Evolutionary conservation across 768 basidiomycete genomes (phyloP), one percentile per base, ranked within the genome.

Genomic region (Suillus luteus): DNA sequence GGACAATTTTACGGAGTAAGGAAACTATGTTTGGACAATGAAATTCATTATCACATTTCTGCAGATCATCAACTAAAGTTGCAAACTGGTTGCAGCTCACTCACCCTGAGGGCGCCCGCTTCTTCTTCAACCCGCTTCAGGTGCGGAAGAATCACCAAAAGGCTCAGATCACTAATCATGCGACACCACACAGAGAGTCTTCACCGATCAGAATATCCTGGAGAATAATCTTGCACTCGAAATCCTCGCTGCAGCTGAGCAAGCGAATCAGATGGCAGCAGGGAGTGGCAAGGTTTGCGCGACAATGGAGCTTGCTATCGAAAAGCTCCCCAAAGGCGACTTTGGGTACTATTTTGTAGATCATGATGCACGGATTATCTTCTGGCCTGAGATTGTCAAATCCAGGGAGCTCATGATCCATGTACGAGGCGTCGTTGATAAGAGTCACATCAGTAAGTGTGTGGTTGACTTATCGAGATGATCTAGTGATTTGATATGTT

Each of bases 71-170:
- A 17, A 58, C 7, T 5, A 9, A 6, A 5, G 17, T 24, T 19
- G 12, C 24, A 2, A 27, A 40, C 38, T 58, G 55, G 55, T 58
- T 40, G 24, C 55, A 40, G 24, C 37, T 58, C 38, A 71, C 74
- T 7, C 86, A 86, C 69, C 84, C 85, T 0, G 85, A 88, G 71
- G 86, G 86, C 6, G 79, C 78, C 6, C 75, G 80, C 27, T 88
- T 86, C 68, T 87, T 85, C 64, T 80, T 75, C 64, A 75, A 85
- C 59, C 38, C 65, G 51, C 64, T 71, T 10, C 78, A 79, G 73
- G 85, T 84, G 48, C 73, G 55, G 40, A 19, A 41, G 40, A 38
- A 15, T 55, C n/a, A 14, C 10, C 2, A 17, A 17, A 11, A 12
- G 15, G 38, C 5, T 40, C 15, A 22, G 24, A n/a, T 9, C 7